phyloP scores from a whole-genome alignment of 192 early-diverging fungal genomes.

The Diversispora epigaea region DNA sequence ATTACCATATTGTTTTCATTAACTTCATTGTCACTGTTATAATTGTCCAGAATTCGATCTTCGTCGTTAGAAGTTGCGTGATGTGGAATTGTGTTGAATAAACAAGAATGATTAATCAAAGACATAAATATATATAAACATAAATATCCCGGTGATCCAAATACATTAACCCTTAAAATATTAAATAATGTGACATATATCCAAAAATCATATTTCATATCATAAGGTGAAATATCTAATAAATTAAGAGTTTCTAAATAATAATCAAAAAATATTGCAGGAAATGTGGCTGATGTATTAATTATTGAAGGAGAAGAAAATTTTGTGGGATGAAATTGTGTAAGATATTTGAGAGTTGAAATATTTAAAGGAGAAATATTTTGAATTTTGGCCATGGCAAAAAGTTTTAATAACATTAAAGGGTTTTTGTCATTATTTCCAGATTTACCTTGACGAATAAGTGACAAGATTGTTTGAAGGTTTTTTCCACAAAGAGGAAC shows the following conservation, averaged over 20 bases:
- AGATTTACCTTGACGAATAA: background rate
- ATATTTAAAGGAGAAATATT: slow-evolving; percentile 16
- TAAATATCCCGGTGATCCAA: background rate
- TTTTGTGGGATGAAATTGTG: background rate
- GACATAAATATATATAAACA: background rate
- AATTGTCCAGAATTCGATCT: background rate
- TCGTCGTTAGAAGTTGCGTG: background rate
- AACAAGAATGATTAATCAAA: slow-evolving; percentile 17
- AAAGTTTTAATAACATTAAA: slow-evolving; percentile 8
- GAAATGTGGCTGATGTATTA: background rate
- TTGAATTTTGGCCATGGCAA: background rate
- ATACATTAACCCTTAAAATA: background rate
- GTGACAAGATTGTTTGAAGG: background rate
- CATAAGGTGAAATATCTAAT: slow-evolving; percentile 5
- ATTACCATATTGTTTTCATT: background rate
- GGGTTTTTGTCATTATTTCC: background rate
- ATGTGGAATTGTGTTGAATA: background rate
- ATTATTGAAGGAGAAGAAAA: background rate
- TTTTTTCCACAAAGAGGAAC: slow-evolving; percentile 1
- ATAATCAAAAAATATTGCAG: background rate
- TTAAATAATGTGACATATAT: background rate
- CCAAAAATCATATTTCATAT: slow-evolving; percentile 21
- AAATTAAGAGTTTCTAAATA: background rate
- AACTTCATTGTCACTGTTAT: background rate
- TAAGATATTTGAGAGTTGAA: background rate